Evolutionary conservation across 1,284 basidiomycete species (phyloP).

Genomic region (Ganoderma lingzhi): DNA sequence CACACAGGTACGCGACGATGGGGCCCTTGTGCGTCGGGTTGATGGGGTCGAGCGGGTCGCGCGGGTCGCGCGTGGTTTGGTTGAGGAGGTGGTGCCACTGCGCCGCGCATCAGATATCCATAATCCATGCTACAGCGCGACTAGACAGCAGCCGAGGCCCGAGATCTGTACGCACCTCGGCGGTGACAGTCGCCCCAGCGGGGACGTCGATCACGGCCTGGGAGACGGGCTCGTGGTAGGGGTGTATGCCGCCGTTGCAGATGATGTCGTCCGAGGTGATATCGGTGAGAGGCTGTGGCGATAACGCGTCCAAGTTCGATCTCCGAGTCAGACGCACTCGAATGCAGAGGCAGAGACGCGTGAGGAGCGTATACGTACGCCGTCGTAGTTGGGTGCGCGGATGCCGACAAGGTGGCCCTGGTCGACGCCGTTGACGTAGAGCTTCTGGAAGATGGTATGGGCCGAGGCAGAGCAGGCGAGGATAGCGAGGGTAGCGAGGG

Average conservation of each 20-base stretch:
- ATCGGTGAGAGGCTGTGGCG: constrained; percentile 56
- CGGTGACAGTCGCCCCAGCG: constrained; percentile 57
- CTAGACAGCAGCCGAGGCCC: neutral
- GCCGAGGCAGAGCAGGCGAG: constrained; percentile 41
- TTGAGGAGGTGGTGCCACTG: constrained; percentile 31
- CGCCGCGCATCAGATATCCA: neutral
- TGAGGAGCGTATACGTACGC: constrained; percentile 9
- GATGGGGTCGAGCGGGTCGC: constrained; percentile 51
- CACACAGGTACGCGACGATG: constrained; percentile 61
- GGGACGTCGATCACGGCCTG: constrained; percentile 59
- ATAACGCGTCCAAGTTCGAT: neutral
- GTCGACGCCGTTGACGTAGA: constrained; percentile 48
- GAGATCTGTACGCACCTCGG: constrained; percentile 41
- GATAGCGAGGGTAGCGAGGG: constrained; percentile 34
- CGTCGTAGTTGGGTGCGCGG: constrained; percentile 47
- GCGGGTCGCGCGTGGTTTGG: constrained; percentile 44
- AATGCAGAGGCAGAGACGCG: neutral
- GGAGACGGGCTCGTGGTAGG: constrained; percentile 61
- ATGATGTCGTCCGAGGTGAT: constrained; percentile 64
- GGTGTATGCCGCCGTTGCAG: constrained; percentile 69
- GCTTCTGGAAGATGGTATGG: constrained; percentile 47
- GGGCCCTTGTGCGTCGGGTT: constrained; percentile 63
- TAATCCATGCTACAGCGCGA: neutral
- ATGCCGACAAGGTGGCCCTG: constrained; percentile 49
- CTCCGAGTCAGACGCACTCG: neutral